Evolutionary conservation across 2,329 filamentous ascomycete genomes (phyloP).

Genomic region (Gyromitra esculenta): DNA sequence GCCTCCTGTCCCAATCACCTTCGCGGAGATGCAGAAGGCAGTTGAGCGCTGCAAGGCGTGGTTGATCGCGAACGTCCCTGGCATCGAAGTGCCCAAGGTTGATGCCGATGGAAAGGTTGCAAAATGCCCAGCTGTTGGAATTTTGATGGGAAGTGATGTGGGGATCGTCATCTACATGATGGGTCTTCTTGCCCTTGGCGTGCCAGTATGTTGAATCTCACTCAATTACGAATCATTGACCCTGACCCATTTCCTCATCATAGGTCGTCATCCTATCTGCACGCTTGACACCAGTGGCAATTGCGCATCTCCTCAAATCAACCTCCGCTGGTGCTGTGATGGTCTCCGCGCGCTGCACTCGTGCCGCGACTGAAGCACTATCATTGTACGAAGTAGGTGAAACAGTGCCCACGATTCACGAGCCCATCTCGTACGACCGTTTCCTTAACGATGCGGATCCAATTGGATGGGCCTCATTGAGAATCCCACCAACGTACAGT

Average conservation of each 20-base stretch:
- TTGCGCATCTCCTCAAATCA: slow-evolving; percentile 49
- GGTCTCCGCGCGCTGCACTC: slow-evolving; percentile 43
- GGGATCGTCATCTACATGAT: slow-evolving; percentile 48
- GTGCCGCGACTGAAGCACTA: slow-evolving; percentile 38
- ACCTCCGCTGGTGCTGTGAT: slow-evolving; percentile 46
- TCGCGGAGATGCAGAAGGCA: slow-evolving; percentile 37
- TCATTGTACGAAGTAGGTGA: slow-evolving; percentile 35
- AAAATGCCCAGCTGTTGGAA: slow-evolving; percentile 40
- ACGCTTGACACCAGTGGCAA: slow-evolving; percentile 45
- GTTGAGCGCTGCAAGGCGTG: slow-evolving; percentile 46
- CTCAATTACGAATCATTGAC: not conserved
- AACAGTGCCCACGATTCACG: slow-evolving; percentile 30
- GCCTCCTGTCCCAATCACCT: slow-evolving; percentile 38
- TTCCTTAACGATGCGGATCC: slow-evolving; percentile 42
- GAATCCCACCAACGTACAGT: slow-evolving; percentile 41
- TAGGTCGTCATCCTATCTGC: slow-evolving; percentile 48
- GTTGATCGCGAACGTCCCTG: slow-evolving; percentile 19
- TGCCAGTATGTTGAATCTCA: slow-evolving; percentile 27
- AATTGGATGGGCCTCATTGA: slow-evolving; percentile 37
- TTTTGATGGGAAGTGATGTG: slow-evolving; percentile 50
- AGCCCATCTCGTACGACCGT: slow-evolving; percentile 45
- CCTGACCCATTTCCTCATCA: not conserved
- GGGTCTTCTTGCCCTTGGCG: slow-evolving; percentile 41
- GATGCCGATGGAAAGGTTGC: slow-evolving; percentile 24
- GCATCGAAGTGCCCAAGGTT: slow-evolving; percentile 26